Base-by-base conservation (phyloP, 78 protist species). In the Dictyostelium intermedium region DNA sequence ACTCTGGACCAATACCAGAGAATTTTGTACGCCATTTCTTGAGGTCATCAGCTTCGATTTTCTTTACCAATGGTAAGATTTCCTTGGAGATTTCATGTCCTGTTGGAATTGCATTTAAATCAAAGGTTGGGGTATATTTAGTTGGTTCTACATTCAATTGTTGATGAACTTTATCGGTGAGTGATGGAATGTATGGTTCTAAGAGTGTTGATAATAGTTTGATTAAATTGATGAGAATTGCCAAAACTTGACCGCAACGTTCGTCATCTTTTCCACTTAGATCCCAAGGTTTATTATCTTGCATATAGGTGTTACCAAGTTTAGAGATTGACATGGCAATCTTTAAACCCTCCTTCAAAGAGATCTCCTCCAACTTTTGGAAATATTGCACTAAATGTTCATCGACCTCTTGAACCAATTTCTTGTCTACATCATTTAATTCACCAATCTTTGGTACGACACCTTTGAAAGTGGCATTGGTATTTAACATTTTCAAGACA, bases 141-240 rank as follows among this genome's bases (percentile, higher is more conserved):
- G 84, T 30, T 69, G 91, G 87, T 20, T 56, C 91, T 1, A 92
- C 50, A 20, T 39, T 60, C 10, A 96, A 47, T 80, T 91, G 89
- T 81, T 91, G 63, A 63, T 41, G 93, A 16, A 82, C 69, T 73
- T 80, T 41, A 35, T 39, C 74, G 9, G 97, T 27, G 84, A 96
- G 41, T 20, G 60, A n/a, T 37, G 97, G 98, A 16, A 97, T 74
- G 78, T 86, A 97, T 63, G 98, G 98, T 60, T 96, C 96, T 3
- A 92, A 30, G 35, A 97, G 0, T 20, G 91, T 83, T 16, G 97
- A 94, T 69, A 97, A 66, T 7, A 97, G 2, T 25, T 82, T 47
- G 10, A 91, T 78, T 11, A 83, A 39, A 37, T 96, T 84, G 43
- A 70, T 60, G 18, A 83, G 93, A 13, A 95, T 23, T 2, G 92